Evolutionary conservation across 352 stramenopile genomes (phyloP).

Genomic region (Globisporangium splendens): DNA sequence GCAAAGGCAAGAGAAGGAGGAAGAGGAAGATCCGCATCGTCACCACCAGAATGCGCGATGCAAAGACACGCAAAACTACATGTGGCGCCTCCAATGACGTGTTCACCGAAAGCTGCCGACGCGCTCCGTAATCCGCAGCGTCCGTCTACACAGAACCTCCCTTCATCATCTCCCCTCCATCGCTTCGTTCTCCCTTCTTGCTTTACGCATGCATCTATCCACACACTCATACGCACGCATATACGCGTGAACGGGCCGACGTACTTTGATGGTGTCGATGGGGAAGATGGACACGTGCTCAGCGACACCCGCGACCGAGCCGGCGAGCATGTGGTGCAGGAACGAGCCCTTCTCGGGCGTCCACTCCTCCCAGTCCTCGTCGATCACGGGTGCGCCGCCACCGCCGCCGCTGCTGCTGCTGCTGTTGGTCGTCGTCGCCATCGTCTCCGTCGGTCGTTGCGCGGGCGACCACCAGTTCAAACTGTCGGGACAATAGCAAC

Average conservation of each 20-base stretch:
- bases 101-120: too few relatives aligned
- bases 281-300: slow-evolving; percentile 98
- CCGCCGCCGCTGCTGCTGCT: background rate
- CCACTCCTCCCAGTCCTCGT: slow-evolving; percentile 94
- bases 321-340: slow-evolving; percentile 93
- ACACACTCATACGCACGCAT: background rate
- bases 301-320: slow-evolving; percentile 93
- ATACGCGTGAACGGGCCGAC: background rate
- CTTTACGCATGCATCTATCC: background rate
- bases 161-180: background rate
- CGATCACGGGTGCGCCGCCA: slow-evolving; percentile 13
- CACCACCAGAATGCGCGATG: too few relatives aligned
- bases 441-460: background rate
- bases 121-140: too few relatives aligned
- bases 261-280: slow-evolving; percentile 85
- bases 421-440: slow-evolving; percentile 7
- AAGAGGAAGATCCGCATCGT: too few relatives aligned
- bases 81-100: too few relatives aligned
- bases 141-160: background rate
- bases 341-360: slow-evolving; percentile 92
- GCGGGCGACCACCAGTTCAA: background rate
- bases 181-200: background rate
- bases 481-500: background rate
- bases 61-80: too few relatives aligned
- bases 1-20: too few relatives aligned